Percentiles rank a stretch among this genome's conserved stretches.
phyloP scores from a whole-genome alignment of 2,329 filamentous ascomycete genomes.

The Paecilomyces sp. region DNA sequence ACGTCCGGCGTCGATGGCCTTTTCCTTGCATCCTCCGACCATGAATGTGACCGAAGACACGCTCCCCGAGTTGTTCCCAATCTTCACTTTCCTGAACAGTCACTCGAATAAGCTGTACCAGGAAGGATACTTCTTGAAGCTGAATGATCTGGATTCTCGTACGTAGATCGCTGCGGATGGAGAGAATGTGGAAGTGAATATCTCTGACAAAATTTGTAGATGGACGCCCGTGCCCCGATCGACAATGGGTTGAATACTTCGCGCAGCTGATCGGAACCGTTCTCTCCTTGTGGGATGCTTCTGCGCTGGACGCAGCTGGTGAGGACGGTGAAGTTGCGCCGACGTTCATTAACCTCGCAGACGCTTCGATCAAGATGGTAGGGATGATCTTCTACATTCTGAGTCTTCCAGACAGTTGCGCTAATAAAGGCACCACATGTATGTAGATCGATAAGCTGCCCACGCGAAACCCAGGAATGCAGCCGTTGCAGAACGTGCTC shows the following conservation, averaged over 20 bases:
- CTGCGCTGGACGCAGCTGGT: slow-evolving; percentile 79
- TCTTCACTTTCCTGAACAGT: slow-evolving; percentile 89
- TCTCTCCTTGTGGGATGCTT: slow-evolving; percentile 89
- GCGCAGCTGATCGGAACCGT: slow-evolving; percentile 94
- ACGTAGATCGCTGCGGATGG: slow-evolving; percentile 35
- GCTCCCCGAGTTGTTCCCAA: slow-evolving; percentile 84
- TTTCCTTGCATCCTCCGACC: slow-evolving; percentile 75
- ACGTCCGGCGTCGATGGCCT: slow-evolving; percentile 76
- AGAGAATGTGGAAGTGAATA: background rate
- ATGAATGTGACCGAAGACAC: slow-evolving; percentile 83
- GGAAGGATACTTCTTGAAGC: slow-evolving; percentile 93
- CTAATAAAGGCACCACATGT: slow-evolving; percentile 5
- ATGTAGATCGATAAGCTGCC: slow-evolving; percentile 78
- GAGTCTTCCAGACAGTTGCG: background rate
- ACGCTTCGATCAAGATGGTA: slow-evolving; percentile 98
- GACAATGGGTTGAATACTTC: slow-evolving; percentile 94
- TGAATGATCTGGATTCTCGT: slow-evolving; percentile 92
- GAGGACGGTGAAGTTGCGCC: slow-evolving; percentile 79
- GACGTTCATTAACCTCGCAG: slow-evolving; percentile 92
- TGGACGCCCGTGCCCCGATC: slow-evolving; percentile 75
- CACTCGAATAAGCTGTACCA: slow-evolving; percentile 96
- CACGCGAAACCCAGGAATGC: slow-evolving; percentile 67
- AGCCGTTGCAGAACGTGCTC: slow-evolving; percentile 86
- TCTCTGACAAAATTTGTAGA: slow-evolving; percentile 48
- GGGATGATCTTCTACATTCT: slow-evolving; percentile 10